Base-by-base conservation (phyloP, 768 basidiomycete genomes). In the Calocera cornea region DNA sequence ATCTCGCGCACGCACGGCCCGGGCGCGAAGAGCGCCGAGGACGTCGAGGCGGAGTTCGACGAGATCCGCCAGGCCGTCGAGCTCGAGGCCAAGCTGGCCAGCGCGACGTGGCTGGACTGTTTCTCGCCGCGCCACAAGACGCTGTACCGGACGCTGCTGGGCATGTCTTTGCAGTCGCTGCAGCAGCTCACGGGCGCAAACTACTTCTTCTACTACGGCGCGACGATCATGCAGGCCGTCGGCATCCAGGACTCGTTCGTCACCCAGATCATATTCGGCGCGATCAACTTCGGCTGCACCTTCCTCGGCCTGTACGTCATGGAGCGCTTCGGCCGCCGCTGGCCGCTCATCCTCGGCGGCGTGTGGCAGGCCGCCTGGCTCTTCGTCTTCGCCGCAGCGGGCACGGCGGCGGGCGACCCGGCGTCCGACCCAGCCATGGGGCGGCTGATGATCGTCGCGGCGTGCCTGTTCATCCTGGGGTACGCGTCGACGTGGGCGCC, bases 181-280 rank as follows among this genome's bases (percentile, higher is more conserved):
- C 88, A 90, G 73, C 88, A 90, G 73, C 81, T 89, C 38, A 89
- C 86, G 0, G 85, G 86, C 24, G 85, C 84, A 2, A 87, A 87
- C 74, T 86, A 85, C 73, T 86, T 65, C 77, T 86, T 86, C 77
- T 87, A 87, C 73, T 79, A 79, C 68, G 81, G 81, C 36, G 86
- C 87, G 1, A 87, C 87, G 0, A 77, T 88, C 66, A 88, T 90
- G 78, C 71, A 79, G 65, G 80, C 83, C 10, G 88, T 90, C 27
- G 88, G 88, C 29, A 82, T 89, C 69, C 64, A 74, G 8, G 87
- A 90, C 74, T 83, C 84, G 27, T 89, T 83, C 72, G 77, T 88
- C 63, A 85, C 85, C 0, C 89, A 91, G 70, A 87, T 89, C 70
- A 89, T 91, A 70, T 78, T 90, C 44, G 87, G 88, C 41, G 82